Conservation (phyloP, 345 rosid genomes). For the Gossypioides kirkii region DNA sequence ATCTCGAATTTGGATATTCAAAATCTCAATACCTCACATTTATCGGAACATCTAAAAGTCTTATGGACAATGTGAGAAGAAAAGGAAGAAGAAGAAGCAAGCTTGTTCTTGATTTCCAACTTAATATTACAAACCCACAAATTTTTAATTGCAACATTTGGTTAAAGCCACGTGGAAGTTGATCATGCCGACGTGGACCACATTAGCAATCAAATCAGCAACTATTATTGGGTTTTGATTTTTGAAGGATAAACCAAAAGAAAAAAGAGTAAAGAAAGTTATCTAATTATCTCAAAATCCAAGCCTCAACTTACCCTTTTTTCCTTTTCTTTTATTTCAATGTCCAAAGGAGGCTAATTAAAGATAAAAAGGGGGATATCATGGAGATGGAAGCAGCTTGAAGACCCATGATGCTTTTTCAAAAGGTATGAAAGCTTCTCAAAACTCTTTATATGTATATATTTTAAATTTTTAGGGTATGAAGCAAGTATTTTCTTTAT, state of each 20-base stretch:
- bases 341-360: background rate
- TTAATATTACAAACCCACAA: background rate
- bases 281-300: background rate
- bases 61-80: background rate
- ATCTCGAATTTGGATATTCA: too few relatives aligned
- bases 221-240: conserved; percentile 10
- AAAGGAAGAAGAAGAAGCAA: background rate
- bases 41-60: too few relatives aligned
- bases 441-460: background rate
- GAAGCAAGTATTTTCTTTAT: background rate
- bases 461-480: background rate
- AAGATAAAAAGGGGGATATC: background rate
- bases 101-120: background rate
- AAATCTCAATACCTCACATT: too few relatives aligned
- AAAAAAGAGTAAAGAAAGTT: background rate
- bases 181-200: conserved; percentile 28
- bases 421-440: background rate
- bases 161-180: conserved; percentile 25
- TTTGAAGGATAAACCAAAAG: background rate
- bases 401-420: background rate
- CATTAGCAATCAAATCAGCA: conserved; percentile 16
- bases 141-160: conserved; percentile 2
- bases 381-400: background rate
- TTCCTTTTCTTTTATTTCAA: background rate
- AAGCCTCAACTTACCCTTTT: background rate